Conservation (phyloP, 768 basidiomycete species). For the Gloeophyllum trabeum region DNA sequence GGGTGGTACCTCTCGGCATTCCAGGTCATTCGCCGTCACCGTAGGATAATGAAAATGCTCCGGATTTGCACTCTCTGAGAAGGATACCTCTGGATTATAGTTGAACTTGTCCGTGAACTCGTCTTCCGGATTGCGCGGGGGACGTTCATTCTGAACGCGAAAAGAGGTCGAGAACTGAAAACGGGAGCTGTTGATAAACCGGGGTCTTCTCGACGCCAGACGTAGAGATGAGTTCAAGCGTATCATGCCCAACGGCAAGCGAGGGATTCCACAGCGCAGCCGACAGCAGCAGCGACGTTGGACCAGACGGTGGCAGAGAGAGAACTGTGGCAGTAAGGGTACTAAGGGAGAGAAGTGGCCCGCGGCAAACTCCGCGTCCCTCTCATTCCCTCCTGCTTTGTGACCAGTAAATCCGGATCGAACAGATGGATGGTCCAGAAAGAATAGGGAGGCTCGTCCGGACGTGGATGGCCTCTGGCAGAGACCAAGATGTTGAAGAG, state of each 20-base stretch:
- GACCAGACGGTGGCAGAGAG: too few species aligned
- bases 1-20: constrained; percentile 47
- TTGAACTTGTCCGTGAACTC: constrained; percentile 52
- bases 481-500: constrained; percentile 47
- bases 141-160: neutral
- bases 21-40: constrained; percentile 66
- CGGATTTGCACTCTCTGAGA: constrained; percentile 32
- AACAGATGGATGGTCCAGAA: constrained; percentile 14
- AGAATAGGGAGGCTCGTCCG: constrained; percentile 41
- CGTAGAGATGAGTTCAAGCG: too few species aligned
- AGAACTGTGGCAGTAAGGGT: too few species aligned
- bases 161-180: neutral
- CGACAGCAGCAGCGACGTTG: too few species aligned
- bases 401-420: neutral
- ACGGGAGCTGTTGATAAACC: neutral
- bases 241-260: too few species aligned
- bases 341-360: too few species aligned
- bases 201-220: neutral
- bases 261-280: too few species aligned
- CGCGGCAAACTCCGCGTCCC: too few species aligned
- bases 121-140: too few species aligned
- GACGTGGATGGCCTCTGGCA: constrained; percentile 62
- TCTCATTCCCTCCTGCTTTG: too few species aligned
- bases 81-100: constrained; percentile 55
- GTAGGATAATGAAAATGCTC: constrained; percentile 37